These are phyloP conservation scores for Moringa oleifera DNA, from an alignment of 345 rosid genomes.

Conservation along the genomic window DNA sequence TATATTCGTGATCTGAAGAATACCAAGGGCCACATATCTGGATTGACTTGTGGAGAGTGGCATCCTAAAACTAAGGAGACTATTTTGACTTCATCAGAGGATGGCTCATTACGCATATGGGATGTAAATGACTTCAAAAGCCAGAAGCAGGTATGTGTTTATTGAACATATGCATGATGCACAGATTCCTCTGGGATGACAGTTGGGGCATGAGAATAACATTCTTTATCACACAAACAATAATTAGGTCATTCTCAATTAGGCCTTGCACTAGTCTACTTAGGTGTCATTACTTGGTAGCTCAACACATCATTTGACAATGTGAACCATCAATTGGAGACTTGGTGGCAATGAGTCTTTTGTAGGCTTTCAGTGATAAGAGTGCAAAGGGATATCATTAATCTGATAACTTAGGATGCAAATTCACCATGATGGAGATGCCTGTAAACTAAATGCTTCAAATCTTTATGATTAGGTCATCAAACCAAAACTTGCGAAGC, in stretches of 20 bases:
- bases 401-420: neutral
- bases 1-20: conserved; percentile 94
- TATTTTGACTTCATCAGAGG: conserved; percentile 90
- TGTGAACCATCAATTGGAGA: neutral
- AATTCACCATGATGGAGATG: conserved; percentile 1
- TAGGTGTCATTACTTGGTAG: too few species aligned
- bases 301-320: too few species aligned
- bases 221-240: too few species aligned
- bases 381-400: neutral
- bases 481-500: conserved; percentile 96
- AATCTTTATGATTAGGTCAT: conserved; percentile 55
- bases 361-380: neutral
- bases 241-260: too few species aligned
- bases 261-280: too few species aligned
- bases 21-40: conserved; percentile 92
- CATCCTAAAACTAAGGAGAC: conserved; percentile 84
- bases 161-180: too few species aligned
- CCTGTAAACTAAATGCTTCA: conserved; percentile 12
- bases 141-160: conserved; percentile 86
- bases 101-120: conserved; percentile 94
- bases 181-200: too few species aligned
- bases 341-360: neutral
- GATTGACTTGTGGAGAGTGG: conserved; percentile 97
- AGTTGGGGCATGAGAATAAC: too few species aligned
- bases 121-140: conserved; percentile 93